A percentile compares a stretch with the other conserved stretches of the same genome.
Conservation (phyloP, 1,284 basidiomycete genomes). For the Boletus mariae region DNA sequence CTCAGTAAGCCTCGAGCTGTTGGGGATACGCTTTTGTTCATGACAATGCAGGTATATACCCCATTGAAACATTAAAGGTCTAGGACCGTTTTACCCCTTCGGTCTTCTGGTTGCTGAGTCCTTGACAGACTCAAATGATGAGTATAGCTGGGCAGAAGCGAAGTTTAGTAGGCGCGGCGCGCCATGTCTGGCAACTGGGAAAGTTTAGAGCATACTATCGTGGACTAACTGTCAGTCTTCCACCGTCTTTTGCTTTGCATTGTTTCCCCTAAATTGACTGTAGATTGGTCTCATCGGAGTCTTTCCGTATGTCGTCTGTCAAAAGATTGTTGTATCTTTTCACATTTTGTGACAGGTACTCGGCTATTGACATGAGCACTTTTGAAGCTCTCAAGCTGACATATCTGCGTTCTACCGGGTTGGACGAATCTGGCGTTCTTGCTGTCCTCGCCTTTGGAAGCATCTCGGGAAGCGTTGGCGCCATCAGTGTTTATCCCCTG, state of each 20-base stretch:
- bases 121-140: slow-evolving; percentile 86
- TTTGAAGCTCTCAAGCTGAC: slow-evolving; percentile 88
- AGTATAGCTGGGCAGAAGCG: slow-evolving; percentile 68
- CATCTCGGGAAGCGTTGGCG: slow-evolving; percentile 87
- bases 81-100: slow-evolving; percentile 7
- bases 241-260: slow-evolving; percentile 5
- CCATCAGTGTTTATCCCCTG: slow-evolving; percentile 87
- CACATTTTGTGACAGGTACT: slow-evolving; percentile 48
- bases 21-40: slow-evolving; percentile 10
- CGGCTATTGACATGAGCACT: slow-evolving; percentile 93
- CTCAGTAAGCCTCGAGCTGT: slow-evolving; percentile 55
- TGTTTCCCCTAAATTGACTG: slow-evolving; percentile 13
- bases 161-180: slow-evolving; percentile 58
- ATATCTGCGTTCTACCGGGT: slow-evolving; percentile 75
- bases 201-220: slow-evolving; percentile 86
- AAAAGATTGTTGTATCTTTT: background rate
- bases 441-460: slow-evolving; percentile 86
- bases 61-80: slow-evolving; percentile 85
- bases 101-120: slow-evolving; percentile 4
- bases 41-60: slow-evolving; percentile 73
- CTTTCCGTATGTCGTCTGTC: slow-evolving; percentile 63
- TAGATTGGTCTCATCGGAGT: slow-evolving; percentile 88
- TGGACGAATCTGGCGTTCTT: slow-evolving; percentile 80
- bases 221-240: slow-evolving; percentile 73
- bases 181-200: slow-evolving; percentile 76